A percentile compares a stretch with the other conserved stretches of the same genome.
Conservation (phyloP, 495 filamentous ascomycete species). For the Chaetomium cochliodes region DNA sequence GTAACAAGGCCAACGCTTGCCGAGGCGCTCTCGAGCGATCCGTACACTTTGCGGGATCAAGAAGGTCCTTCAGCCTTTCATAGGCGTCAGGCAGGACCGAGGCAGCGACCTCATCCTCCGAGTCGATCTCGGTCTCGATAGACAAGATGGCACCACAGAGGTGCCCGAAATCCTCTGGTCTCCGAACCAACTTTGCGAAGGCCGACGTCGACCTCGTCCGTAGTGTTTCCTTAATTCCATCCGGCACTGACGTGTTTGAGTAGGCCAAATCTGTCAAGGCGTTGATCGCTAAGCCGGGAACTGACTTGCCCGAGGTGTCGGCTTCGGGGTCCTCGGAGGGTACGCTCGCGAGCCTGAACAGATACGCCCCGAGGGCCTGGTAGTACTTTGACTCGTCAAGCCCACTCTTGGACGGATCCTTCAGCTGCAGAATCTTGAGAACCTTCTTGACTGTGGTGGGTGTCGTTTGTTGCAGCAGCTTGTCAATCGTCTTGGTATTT, state of each 20-base stretch:
- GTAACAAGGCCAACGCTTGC: conserved; percentile 73
- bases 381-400: conserved; percentile 44
- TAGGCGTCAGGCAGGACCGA: conserved; percentile 60
- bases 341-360: conserved; percentile 44
- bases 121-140: conserved; percentile 54
- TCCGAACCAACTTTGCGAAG: conserved; percentile 67
- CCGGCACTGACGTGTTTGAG: conserved; percentile 53
- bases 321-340: conserved; percentile 23
- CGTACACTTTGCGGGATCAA: conserved; percentile 55
- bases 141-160: conserved; percentile 50
- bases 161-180: conserved; percentile 54
- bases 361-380: conserved; percentile 54
- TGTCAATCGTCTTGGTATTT: conserved; percentile 84
- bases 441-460: conserved; percentile 49
- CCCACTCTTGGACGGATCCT: conserved; percentile 33
- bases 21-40: conserved; percentile 39
- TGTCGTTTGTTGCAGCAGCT: conserved; percentile 63
- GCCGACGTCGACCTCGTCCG: conserved; percentile 60
- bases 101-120: conserved; percentile 56
- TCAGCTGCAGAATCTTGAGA: conserved; percentile 41
- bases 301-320: conserved; percentile 31
- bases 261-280: conserved; percentile 51
- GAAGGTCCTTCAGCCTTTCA: conserved; percentile 64
- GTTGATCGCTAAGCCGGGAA: conserved; percentile 42
- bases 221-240: conserved; percentile 65